Base-by-base conservation (phyloP, 495 filamentous ascomycete species). In the Aspergillus wentii region DNA sequence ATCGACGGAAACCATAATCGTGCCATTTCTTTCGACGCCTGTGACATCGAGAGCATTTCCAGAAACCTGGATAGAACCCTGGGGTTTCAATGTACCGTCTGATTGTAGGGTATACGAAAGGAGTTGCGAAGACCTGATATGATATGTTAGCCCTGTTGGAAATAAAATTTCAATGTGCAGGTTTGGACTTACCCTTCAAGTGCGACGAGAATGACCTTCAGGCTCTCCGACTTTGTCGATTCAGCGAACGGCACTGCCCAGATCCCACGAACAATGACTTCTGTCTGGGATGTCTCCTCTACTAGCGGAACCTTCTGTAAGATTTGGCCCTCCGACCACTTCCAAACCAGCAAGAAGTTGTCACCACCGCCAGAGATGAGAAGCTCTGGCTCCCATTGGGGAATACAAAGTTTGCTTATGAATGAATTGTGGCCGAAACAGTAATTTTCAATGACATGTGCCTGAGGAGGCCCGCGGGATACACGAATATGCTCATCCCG, bases 401-500 rank as follows among this genome's bases (percentile, higher is more conserved):
- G 76, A 22, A 86, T 59, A 49, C 82, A 88, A 13, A 98, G 61
- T 35, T 73, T 79, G 62, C 69, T 85, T 33, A 98, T 67, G 54
- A 96, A 95, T 19, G 86, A 72, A 31, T 70, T 76, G 52, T 98
- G 92, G 1, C 89, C 91, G 11, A 95, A 69, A 49, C 90, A 95
- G 56, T 82, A 95, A 2, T 70, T 70, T 55, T 97, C 92, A 56
- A 95, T 94, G 42, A 97, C 66, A 52, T 94, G 84, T 3, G 84
- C 69, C 60, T 97, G 87, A 5, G 90, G 88, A 14, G 79, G 66
- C 3, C 81, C 85, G 39, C 92, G 75, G 17, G 91, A 92, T 7
- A 98, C 72, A 36, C 92, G 88, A 50, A 98, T 95, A 56, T 97
- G 94, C 69, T 98, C 92, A 68, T 98, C 92, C 38, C 92, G 80